Base-by-base conservation (phyloP, 805 yeast species). In the Metschnikowia chrysomelidarum region DNA sequence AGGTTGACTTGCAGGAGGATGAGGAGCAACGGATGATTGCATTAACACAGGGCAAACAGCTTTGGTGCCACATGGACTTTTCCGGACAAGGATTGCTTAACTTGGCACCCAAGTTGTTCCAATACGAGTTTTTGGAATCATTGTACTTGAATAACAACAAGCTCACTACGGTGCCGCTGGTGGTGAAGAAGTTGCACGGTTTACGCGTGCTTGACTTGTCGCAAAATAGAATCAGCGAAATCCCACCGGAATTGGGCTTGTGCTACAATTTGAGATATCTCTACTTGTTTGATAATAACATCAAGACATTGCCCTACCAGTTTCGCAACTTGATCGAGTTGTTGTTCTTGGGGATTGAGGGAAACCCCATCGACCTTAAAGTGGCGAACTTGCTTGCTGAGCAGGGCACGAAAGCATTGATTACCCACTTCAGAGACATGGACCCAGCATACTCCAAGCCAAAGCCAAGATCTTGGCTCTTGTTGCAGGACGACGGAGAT, bases 21-120 rank as follows among this genome's bases (percentile, higher is more conserved):
- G 82, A 80, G 53, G 80, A 76, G 50, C 79, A 80, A 56, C 65
- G 83, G 58, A 73, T 78, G 64, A 71, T 80, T 59, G 61, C 69
- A 23, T 71, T 71, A 43, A 73, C 77, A 18, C 69, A 71, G 53
- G 78, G 83, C 23, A 82, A 80, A 41, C 97, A 89, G 63, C 73
- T 85, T 54, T 93, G 99, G 99, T 84, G 94, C 35, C 91, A 89
- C 5, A 67, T 93, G 46, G 99, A 93, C 64, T 68, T 91, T 46
- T 80, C 94, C 46, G 96, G 96, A 41, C 95, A 93, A 60, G 86
- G 91, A 21, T 69, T 93, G 34, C 67, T 77, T 43, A 73, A 76
- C 38, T 47, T 91, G 19, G 76, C 87, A n/a, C 76, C 82, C 14
- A 79, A 80, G 49, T 61, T 93, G 29, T 87, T 87, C 69, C 76